Evolutionary conservation across 1,284 basidiomycete genomes (phyloP).

Genomic region (Dichomitus squalens): DNA sequence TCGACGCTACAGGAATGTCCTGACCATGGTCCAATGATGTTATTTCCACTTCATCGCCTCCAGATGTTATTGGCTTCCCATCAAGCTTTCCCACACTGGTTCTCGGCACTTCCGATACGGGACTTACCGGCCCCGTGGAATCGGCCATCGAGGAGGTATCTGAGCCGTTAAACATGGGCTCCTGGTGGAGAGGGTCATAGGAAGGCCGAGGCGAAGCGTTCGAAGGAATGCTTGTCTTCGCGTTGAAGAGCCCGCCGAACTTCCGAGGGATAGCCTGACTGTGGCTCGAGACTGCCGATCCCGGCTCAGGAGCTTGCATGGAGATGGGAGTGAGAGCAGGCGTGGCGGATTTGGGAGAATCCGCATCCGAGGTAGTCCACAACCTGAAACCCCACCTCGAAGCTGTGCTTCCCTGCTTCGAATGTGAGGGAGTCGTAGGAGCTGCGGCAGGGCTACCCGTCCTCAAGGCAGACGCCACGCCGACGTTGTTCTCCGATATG

Average conservation of each 20-base stretch:
- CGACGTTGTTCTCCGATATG: constrained; percentile 76
- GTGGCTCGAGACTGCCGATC: constrained; percentile 32
- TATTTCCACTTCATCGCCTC: not conserved
- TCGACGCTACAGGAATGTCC: not conserved
- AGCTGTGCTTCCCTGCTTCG: constrained; percentile 22
- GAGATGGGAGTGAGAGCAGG: constrained; percentile 24
- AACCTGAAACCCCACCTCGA: constrained; percentile 53
- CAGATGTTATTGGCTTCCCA: not conserved
- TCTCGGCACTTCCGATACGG: constrained; percentile 23
- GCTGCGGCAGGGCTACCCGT: constrained; percentile 29
- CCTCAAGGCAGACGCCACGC: constrained; percentile 31
- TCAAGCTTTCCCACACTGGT: not conserved
- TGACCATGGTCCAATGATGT: not conserved
- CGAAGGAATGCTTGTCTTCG: constrained; percentile 55
- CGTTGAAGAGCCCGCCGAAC: constrained; percentile 68
- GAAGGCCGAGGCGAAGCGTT: constrained; percentile 28
- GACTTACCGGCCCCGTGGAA: constrained; percentile 39
- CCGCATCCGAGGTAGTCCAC: constrained; percentile 48
- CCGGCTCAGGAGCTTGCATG: constrained; percentile 24
- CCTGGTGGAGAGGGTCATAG: constrained; percentile 25
- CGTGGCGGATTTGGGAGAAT: constrained; percentile 18
- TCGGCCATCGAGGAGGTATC: constrained; percentile 41
- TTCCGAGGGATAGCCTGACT: constrained; percentile 51
- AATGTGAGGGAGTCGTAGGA: constrained; percentile 24
- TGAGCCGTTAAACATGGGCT: constrained; percentile 37